A percentile compares a stretch with the other conserved stretches of the same genome.
These are phyloP conservation scores for Lippia alba DNA, from an alignment of 305 asterid genomes.

Conservation along the genomic window DNA sequence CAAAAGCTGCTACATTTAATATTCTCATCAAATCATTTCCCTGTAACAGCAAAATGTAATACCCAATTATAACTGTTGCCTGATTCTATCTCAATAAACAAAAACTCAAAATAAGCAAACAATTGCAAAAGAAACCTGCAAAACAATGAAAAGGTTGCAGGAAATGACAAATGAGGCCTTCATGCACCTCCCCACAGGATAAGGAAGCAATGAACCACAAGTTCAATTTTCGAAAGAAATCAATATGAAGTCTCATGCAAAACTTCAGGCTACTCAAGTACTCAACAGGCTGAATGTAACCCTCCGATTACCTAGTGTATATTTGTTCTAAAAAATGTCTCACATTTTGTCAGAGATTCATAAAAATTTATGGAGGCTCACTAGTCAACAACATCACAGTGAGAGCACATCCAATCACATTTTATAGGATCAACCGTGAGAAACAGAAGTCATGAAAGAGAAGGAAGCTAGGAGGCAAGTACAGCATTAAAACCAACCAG, in stretches of 20 bases:
- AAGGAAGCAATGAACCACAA: constrained; percentile 6
- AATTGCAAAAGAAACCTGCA: constrained; percentile 19
- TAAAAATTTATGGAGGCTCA: constrained; percentile 1
- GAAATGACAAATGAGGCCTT: constrained; percentile 29
- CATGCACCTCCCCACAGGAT: constrained; percentile 13
- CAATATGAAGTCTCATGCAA: neutral
- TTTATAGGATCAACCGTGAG: constrained; percentile 3
- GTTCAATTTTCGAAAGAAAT: neutral
- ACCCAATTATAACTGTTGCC: constrained; percentile 24
- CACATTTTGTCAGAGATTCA: neutral
- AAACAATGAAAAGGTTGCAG: constrained; percentile 30
- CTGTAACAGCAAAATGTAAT: constrained; percentile 55
- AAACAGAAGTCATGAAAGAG: neutral
- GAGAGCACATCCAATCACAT: constrained; percentile 3
- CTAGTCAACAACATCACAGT: constrained; percentile 14
- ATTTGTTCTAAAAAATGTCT: neutral
- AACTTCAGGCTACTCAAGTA: constrained; percentile 20
- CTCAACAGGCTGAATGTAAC: neutral
- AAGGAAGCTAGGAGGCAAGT: neutral
- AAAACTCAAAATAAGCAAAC: constrained; percentile 6
- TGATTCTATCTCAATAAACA: constrained; percentile 6
- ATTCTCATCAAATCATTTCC: constrained; percentile 98
- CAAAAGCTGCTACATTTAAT: constrained; percentile 93
- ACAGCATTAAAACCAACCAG: constrained; percentile 7
- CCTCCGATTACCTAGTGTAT: neutral